Base-by-base conservation (phyloP, 495 filamentous ascomycete genomes). In the Astrocystis sublimbata region DNA sequence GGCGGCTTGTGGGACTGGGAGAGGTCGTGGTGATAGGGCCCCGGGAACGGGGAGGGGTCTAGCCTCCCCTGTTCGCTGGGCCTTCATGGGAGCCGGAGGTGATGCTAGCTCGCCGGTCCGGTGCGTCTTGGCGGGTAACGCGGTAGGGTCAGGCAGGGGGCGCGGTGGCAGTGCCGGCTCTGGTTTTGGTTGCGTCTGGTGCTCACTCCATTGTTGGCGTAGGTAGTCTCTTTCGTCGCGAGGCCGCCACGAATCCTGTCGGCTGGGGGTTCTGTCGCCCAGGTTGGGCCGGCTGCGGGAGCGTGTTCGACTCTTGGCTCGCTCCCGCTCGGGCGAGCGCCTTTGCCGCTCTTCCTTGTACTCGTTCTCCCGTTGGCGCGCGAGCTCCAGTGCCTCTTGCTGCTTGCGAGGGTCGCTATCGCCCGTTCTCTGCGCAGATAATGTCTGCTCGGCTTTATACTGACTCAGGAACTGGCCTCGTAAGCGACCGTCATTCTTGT, bases 391-490 rank as follows among this genome's bases (percentile, higher is more conserved):
- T 72, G 98, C 89, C 28, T 86, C 82, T 73, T 98, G 81, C 68
- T 97, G 86, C 64, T 85, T 83, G 60, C 98, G 86, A 71, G 83
- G 74, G 12, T 71, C 68, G 19, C 68, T 65, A 4, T 75, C 73
- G 9, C 60, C 68, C 42, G 67, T 65, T 49, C 62, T 68, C 58
- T 79, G 68, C 6, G 66, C 70, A 57, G 56, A 40, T 62, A 68
- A 51, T 57, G 67, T 65, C 58, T 85, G 76, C 56, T 86, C 85
- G 19, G 86, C 86, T 74, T 91, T 90, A 70, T 96, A 96, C 66
- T 96, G 89, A 66, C 89, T 92, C 21, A 96, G 83, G 66, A 88
- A 92, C 71, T 96, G 92, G 6, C 92, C 92, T 61, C 88, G 87
- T 31, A 96, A 82, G 59, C 87, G 85, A 41, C 78, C 74, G 67